These are phyloP conservation scores for Penicillium sp. DNA, from an alignment of 2,329 filamentous ascomycete genomes.

Conservation along the genomic window DNA sequence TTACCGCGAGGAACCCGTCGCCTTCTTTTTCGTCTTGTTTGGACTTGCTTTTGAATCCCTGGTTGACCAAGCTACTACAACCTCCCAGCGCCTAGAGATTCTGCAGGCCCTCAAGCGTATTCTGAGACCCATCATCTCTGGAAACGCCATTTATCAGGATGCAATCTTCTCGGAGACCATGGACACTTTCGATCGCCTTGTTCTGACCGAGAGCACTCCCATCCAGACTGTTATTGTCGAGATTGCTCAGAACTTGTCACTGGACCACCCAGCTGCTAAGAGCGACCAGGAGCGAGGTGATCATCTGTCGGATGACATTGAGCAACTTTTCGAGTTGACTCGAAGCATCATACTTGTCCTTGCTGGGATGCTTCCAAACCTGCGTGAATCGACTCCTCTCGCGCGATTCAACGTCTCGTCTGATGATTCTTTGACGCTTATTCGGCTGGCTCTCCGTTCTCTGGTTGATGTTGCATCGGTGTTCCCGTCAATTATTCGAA, in stretches of 20 bases:
- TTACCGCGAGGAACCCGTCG: conserved; percentile 94
- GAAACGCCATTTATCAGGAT: conserved; percentile 93
- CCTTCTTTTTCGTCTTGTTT: conserved; percentile 98
- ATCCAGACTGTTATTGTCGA: conserved; percentile 92
- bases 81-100: conserved; percentile 81
- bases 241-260: conserved; percentile 83
- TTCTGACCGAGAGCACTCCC: conserved; percentile 83
- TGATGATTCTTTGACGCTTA: conserved; percentile 79
- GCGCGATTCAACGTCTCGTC: conserved; percentile 71
- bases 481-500: conserved; percentile 94
- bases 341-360: conserved; percentile 93
- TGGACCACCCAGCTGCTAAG: conserved; percentile 86
- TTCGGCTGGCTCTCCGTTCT: conserved; percentile 77
- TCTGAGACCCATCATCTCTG: conserved; percentile 86
- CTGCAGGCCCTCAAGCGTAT: conserved; percentile 92
- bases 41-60: conserved; percentile 95
- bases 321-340: conserved; percentile 95
- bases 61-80: conserved; percentile 72
- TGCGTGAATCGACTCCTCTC: conserved; percentile 53
- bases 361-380: conserved; percentile 79
- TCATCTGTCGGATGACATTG: conserved; percentile 91
- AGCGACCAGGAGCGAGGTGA: conserved; percentile 65
- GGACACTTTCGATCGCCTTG: conserved; percentile 88
- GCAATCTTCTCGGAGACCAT: conserved; percentile 96
- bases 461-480: conserved; percentile 93